Percentiles rank a stretch among this genome's conserved stretches.
Evolutionary conservation across 1,284 basidiomycete species (phyloP).

Genomic region (Boletellus deceptivus): DNA sequence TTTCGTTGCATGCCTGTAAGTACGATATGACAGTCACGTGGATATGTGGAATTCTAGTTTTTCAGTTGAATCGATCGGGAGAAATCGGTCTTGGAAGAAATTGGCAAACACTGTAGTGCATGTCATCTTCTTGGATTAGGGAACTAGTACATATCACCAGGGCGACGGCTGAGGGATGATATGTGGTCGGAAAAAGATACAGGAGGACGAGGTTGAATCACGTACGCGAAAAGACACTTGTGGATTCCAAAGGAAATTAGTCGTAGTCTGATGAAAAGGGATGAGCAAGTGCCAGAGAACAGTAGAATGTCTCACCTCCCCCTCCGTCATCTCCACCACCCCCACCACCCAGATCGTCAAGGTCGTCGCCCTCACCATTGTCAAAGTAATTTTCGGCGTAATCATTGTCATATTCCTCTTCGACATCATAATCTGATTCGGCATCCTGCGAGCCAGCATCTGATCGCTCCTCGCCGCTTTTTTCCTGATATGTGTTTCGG

Average conservation of each 20-base stretch:
- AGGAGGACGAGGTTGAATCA: neutral
- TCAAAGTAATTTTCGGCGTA: slow-evolving; percentile 86
- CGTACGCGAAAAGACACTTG: neutral
- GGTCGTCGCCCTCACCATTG: slow-evolving; percentile 76
- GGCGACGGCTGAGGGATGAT: no score
- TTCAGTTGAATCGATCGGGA: neutral
- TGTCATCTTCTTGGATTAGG: neutral
- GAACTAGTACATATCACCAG: neutral
- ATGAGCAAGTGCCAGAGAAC: neutral
- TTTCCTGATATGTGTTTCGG: slow-evolving; percentile 44
- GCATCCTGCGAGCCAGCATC: slow-evolving; percentile 59
- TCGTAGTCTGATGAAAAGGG: slow-evolving; percentile 21
- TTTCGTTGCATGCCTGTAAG: slow-evolving; percentile 1
- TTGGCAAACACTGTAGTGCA: neutral
- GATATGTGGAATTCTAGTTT: slow-evolving; percentile 6
- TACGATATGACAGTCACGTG: slow-evolving; percentile 22
- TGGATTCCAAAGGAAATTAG: slow-evolving; percentile 11
- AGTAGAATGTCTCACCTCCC: slow-evolving; percentile 36
- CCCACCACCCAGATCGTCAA: slow-evolving; percentile 70
- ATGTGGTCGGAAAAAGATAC: neutral
- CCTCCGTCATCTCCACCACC: slow-evolving; percentile 61
- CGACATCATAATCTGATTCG: slow-evolving; percentile 76
- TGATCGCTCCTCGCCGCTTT: slow-evolving; percentile 63
- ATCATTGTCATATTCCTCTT: slow-evolving; percentile 83
- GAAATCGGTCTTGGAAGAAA: neutral